A percentile compares a stretch with the other conserved stretches of the same genome.
These are phyloP conservation scores for Hypoxylon subgilvum DNA, from an alignment of 495 filamentous ascomycete species.

Conservation along the genomic window DNA sequence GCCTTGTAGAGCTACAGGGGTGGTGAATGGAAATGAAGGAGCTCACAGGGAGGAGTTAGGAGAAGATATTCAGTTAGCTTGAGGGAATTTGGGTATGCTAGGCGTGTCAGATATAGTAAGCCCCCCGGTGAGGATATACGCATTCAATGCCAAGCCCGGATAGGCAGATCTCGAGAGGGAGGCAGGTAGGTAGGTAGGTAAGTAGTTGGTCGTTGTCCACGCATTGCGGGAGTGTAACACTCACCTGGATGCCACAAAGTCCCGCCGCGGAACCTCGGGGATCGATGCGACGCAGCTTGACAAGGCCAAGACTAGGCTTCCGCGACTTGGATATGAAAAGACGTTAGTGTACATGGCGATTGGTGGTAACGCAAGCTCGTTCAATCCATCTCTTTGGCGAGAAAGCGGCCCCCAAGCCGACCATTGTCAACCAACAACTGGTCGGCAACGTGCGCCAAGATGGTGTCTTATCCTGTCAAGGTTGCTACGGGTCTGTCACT, in stretches of 20 bases:
- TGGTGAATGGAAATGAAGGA: constrained; percentile 20
- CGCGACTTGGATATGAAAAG: constrained; percentile 10
- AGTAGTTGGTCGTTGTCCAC: neutral
- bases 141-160: constrained; percentile 25
- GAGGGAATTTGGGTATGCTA: constrained; percentile 32
- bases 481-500: constrained; percentile 32
- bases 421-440: constrained; percentile 24
- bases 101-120: constrained; percentile 38
- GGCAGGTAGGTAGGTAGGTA: neutral
- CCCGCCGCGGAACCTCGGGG: constrained; percentile 24
- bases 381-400: neutral
- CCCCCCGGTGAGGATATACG: constrained; percentile 20
- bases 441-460: constrained; percentile 38
- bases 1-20: constrained; percentile 9
- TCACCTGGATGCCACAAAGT: constrained; percentile 2
- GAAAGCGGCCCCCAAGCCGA: constrained; percentile 31
- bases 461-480: constrained; percentile 22
- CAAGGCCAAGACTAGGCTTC: constrained; percentile 6
- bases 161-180: constrained; percentile 26
- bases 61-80: constrained; percentile 16
- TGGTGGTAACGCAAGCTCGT: no score
- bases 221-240: constrained; percentile 13
- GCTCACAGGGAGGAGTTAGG: constrained; percentile 2
- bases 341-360: no score
- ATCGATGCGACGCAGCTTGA: constrained; percentile 8